phyloP scores from a whole-genome alignment of 352 stramenopile genomes.

The Pythium aristosporum region DNA sequence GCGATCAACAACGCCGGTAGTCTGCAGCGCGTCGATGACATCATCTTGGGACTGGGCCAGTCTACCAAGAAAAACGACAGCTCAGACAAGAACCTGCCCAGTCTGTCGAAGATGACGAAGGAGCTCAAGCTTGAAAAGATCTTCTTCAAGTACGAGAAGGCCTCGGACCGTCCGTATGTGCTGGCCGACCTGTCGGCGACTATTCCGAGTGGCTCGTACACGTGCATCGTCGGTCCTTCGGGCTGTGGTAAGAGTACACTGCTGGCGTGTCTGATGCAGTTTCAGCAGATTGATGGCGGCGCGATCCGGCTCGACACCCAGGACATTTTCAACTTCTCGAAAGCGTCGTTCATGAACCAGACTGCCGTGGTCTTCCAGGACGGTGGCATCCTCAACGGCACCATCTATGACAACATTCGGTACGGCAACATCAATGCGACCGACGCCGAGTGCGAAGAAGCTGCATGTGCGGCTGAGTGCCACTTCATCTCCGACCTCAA shows the following conservation, averaged over 20 bases:
- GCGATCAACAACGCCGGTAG: slow-evolving; percentile 85
- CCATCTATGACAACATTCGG: slow-evolving; percentile 87
- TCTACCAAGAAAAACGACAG: slow-evolving; percentile 23
- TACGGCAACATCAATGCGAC: slow-evolving; percentile 75
- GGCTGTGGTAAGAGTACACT: slow-evolving; percentile 88
- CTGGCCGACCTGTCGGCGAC: slow-evolving; percentile 67
- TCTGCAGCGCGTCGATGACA: slow-evolving; percentile 85
- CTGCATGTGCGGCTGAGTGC: slow-evolving; percentile 75
- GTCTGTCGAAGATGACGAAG: slow-evolving; percentile 79
- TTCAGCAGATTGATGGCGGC: slow-evolving; percentile 80
- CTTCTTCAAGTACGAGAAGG: slow-evolving; percentile 87
- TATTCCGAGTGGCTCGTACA: slow-evolving; percentile 80
- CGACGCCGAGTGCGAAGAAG: slow-evolving; percentile 80
- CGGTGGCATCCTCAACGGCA: slow-evolving; percentile 84
- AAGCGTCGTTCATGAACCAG: slow-evolving; percentile 86
- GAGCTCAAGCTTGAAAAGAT: slow-evolving; percentile 77
- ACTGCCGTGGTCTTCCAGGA: slow-evolving; percentile 87
- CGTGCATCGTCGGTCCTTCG: slow-evolving; percentile 81
- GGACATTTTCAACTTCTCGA: slow-evolving; percentile 86
- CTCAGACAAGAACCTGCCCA: slow-evolving; percentile 63
- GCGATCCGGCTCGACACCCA: slow-evolving; percentile 79
- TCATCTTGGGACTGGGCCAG: slow-evolving; percentile 63
- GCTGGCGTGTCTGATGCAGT: slow-evolving; percentile 87
- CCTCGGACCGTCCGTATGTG: slow-evolving; percentile 77
- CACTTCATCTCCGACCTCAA: slow-evolving; percentile 82